phyloP scores from a whole-genome alignment of 192 early-diverging fungal species.

The Dissophora ornata region DNA sequence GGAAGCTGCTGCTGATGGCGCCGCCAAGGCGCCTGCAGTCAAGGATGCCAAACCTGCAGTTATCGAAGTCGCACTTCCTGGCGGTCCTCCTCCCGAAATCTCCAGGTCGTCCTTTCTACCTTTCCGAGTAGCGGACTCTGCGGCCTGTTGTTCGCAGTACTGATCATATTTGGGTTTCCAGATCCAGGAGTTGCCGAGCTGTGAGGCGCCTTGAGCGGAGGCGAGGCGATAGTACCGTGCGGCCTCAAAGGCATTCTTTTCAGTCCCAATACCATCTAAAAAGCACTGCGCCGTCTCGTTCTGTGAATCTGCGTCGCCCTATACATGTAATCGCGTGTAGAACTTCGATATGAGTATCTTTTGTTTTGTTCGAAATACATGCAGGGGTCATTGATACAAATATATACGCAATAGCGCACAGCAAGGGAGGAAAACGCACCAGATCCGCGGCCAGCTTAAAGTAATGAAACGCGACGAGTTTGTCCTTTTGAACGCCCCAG shows the following conservation, averaged over 20 bases:
- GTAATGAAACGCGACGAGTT: constrained; percentile 78
- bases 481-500: constrained; percentile 83
- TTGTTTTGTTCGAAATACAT: too few relatives aligned
- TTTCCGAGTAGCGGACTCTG: background rate
- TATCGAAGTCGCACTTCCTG: constrained; percentile 2
- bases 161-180: constrained; percentile 83
- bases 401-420: background rate
- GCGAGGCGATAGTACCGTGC: constrained; percentile 84
- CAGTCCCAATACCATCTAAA: constrained; percentile 69
- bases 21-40: background rate
- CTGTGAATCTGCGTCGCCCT: constrained; percentile 77
- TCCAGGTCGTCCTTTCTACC: background rate
- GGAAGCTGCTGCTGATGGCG: background rate
- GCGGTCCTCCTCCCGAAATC: background rate
- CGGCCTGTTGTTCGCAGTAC: constrained; percentile 35
- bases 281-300: constrained; percentile 70
- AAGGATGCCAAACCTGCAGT: constrained; percentile 6
- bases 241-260: constrained; percentile 65
- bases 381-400: too few relatives aligned
- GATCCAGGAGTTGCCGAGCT: constrained; percentile 87
- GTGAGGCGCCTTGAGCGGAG: constrained; percentile 72
- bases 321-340: background rate
- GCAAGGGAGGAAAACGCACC: constrained; percentile 15
- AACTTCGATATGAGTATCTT: too few relatives aligned
- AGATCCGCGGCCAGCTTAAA: constrained; percentile 86